Base-by-base conservation (phyloP, 345 rosid genomes). In the Luvunga scandens region DNA sequence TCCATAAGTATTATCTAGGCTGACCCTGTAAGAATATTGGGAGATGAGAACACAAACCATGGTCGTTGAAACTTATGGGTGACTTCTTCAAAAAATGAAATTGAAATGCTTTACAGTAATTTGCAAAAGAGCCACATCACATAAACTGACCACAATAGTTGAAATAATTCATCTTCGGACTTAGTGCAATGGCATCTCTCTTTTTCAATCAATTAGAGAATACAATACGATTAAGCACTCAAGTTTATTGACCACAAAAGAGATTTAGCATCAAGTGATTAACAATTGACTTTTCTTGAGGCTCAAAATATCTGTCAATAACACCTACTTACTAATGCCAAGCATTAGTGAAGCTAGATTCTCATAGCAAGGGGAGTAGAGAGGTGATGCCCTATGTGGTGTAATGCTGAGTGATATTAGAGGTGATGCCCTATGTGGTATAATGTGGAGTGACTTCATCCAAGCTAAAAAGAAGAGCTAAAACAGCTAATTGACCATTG, bases 1-100 rank as follows among this genome's bases (percentile, higher is more conserved):
- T 69, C 33, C 16, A 45, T 64, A 70, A 83, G 80, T 62, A 75
- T 30, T 70, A 73, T 69, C 64, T 76, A 71, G 59, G 66, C 5
- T 50, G 50, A 69, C 19, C 62, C 24, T 55, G 22, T 36, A 75
- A 34, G 5, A 61, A 33, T 64, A 55, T 55, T 48, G 57, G 55
- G 53, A 69, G 22, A 30, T 45, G 68, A 6, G 18, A 59, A 27
- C 31, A 18, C 21, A 18, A 45, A 28, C 63, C 28, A 61, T 19
- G 28, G 8, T 33, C 34, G 27, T 66, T 39, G 18, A 69, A 16
- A 50, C 10, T 45, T 42, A 45, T 9, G 30, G 7, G 34, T 36
- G 7, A 18, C n/a, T 12, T 59, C 7, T 72, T 34, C 28, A 72
- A 14, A 60, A 45, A n/a, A 36, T n/a, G 50, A 59, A 31, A 59